phyloP scores from a whole-genome alignment of 179 eudicot species.

The Nepenthes alata region DNA sequence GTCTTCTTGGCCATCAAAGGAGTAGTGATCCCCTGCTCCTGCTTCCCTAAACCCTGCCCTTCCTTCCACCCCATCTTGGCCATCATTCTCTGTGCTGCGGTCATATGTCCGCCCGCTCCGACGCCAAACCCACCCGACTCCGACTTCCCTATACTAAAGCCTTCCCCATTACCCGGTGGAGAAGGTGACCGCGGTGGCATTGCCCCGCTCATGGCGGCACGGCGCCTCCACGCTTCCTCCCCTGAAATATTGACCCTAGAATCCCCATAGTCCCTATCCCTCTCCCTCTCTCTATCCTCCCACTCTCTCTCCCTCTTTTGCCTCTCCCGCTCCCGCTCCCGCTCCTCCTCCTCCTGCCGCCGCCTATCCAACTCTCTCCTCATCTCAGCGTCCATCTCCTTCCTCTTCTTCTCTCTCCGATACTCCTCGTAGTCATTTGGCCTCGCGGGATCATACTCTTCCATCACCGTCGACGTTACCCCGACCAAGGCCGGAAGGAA shows the following conservation, averaged over 20 bases:
- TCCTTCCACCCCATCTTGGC: constrained; percentile 98
- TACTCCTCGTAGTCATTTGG: constrained; percentile 92
- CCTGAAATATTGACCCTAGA: constrained; percentile 49
- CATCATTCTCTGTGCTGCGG: constrained; percentile 95
- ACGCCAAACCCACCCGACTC: constrained; percentile 81
- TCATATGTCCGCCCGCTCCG: constrained; percentile 95
- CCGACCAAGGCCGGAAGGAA: constrained; percentile 59
- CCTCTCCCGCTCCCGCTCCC: constrained; percentile 24
- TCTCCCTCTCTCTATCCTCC: constrained; percentile 18
- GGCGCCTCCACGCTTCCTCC: constrained; percentile 86
- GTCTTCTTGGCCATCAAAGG: constrained; percentile 87
- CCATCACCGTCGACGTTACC: constrained; percentile 50
- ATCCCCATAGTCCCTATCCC: constrained; percentile 9
- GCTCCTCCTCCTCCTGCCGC: constrained; percentile 38
- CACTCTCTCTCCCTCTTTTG: constrained; percentile 10
- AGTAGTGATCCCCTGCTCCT: constrained; percentile 91
- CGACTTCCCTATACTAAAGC: constrained; percentile 70
- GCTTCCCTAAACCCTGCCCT: constrained; percentile 88
- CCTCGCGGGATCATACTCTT: constrained; percentile 76
- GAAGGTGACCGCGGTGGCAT: constrained; percentile 38
- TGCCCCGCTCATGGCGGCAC: constrained; percentile 62
- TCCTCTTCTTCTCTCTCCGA: constrained; percentile 48
- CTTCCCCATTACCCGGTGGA: constrained; percentile 30
- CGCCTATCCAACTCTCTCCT: constrained; percentile 47
- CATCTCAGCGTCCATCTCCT: constrained; percentile 48